These are phyloP conservation scores for Pythium vanterpoolii DNA, from an alignment of 352 stramenopile species.

Conservation along the genomic window DNA sequence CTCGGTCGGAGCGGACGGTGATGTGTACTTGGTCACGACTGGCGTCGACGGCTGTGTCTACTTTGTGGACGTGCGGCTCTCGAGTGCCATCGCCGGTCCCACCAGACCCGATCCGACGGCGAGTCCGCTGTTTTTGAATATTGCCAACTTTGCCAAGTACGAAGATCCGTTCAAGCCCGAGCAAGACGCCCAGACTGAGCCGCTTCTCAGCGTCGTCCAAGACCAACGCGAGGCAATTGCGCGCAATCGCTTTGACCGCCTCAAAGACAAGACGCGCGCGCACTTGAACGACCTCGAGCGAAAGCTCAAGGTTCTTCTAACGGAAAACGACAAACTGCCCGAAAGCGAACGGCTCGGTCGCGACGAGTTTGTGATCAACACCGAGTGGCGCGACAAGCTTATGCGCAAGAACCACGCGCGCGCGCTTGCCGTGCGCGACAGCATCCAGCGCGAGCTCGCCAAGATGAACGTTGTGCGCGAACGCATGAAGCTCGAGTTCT, in stretches of 20 bases:
- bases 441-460: slow-evolving; percentile 67
- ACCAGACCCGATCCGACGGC: slow-evolving; percentile 23
- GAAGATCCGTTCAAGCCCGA: slow-evolving; percentile 57
- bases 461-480: slow-evolving; percentile 76
- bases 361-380: slow-evolving; percentile 90
- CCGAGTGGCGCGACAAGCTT: slow-evolving; percentile 60
- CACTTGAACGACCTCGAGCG: slow-evolving; percentile 61
- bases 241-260: slow-evolving; percentile 56
- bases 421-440: slow-evolving; percentile 56
- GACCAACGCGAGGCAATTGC: slow-evolving; percentile 34
- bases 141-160: slow-evolving; percentile 72
- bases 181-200: slow-evolving; percentile 31
- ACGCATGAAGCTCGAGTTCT: slow-evolving; percentile 90
- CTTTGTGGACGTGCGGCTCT: slow-evolving; percentile 55
- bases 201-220: slow-evolving; percentile 39
- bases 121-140: slow-evolving; percentile 57
- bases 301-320: slow-evolving; percentile 63
- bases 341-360: slow-evolving; percentile 68
- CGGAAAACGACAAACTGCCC: slow-evolving; percentile 63
- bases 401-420: slow-evolving; percentile 45
- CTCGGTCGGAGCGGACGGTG: slow-evolving; percentile 25
- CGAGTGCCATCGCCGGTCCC: slow-evolving; percentile 22
- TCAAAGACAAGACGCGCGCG: slow-evolving; percentile 63
- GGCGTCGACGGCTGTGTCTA: slow-evolving; percentile 65
- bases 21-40: slow-evolving; percentile 55